These are phyloP conservation scores for Neurospora sp. DNA, from an alignment of 495 filamentous ascomycete species.

Conservation along the genomic window DNA sequence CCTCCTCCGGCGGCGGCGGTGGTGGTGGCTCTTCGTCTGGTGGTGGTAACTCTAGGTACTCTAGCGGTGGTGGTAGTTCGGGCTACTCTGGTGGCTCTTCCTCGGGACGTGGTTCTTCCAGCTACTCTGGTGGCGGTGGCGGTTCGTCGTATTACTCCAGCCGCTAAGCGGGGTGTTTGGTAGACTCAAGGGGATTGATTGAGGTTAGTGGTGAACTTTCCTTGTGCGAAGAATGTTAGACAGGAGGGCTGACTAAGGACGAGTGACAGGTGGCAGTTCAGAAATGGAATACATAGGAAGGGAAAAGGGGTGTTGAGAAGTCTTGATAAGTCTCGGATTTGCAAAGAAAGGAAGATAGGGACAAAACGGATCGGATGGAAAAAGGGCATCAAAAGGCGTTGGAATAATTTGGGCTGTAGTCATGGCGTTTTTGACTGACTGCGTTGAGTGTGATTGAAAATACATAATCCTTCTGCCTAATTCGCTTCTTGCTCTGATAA, in stretches of 20 bases:
- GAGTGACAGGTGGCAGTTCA: not conserved
- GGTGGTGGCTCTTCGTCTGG: not conserved
- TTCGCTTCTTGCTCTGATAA: not conserved
- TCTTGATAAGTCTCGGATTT: not conserved
- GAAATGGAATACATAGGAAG: not conserved
- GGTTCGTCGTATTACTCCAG: not conserved
- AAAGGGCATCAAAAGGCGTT: not conserved
- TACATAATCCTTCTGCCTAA: not conserved
- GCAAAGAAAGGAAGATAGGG: not conserved
- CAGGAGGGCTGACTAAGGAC: too few species aligned
- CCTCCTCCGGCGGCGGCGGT: not conserved
- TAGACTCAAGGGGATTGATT: not conserved
- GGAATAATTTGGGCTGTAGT: not conserved
- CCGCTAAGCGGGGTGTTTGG: not conserved
- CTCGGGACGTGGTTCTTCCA: not conserved
- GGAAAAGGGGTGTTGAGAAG: not conserved
- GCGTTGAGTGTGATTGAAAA: not conserved
- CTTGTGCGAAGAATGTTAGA: not conserved
- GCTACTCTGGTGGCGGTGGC: not conserved
- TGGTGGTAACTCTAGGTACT: not conserved
- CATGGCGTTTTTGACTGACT: not conserved
- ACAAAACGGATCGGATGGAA: not conserved
- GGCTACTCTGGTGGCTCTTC: not conserved
- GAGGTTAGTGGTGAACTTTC: not conserved
- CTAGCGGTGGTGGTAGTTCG: not conserved